phyloP scores from a whole-genome alignment of 73 alveolate species.

The Paramecium caudatum region DNA sequence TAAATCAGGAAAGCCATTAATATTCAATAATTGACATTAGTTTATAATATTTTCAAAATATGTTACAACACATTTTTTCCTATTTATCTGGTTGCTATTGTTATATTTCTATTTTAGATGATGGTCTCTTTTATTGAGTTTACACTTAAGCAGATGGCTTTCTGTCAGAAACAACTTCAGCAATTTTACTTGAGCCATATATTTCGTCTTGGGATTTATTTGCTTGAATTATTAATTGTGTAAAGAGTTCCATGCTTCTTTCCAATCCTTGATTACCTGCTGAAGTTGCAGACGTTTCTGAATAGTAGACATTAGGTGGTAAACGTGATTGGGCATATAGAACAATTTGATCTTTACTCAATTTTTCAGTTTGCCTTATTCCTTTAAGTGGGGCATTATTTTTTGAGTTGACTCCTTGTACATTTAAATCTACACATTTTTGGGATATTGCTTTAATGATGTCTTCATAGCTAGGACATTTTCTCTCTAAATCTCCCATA shows the following conservation, averaged over 20 bases:
- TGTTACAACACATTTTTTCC: slow-evolving; percentile 19
- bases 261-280: slow-evolving; percentile 22
- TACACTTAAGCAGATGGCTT: background rate
- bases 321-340: background rate
- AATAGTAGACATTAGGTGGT: background rate
- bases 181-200: background rate
- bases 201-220: background rate
- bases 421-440: slow-evolving; percentile 6
- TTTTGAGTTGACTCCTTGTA: background rate
- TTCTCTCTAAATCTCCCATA: slow-evolving; percentile 49
- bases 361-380: slow-evolving; percentile 3
- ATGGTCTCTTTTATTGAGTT: background rate
- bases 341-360: background rate
- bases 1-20: slow-evolving; percentile 18
- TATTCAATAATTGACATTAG: background rate
- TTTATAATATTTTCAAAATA: slow-evolving; percentile 1
- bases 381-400: background rate
- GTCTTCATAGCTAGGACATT: background rate
- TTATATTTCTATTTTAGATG: background rate
- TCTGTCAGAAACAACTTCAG: background rate
- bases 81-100: background rate
- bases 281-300: slow-evolving; percentile 19
- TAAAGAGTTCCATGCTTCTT: slow-evolving; percentile 28
- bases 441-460: background rate
- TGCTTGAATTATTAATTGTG: background rate